A percentile compares a stretch with the other conserved stretches of the same genome.
Evolutionary conservation across 129 eudicot species (phyloP).

Genomic region (Artemisia tridentata): DNA sequence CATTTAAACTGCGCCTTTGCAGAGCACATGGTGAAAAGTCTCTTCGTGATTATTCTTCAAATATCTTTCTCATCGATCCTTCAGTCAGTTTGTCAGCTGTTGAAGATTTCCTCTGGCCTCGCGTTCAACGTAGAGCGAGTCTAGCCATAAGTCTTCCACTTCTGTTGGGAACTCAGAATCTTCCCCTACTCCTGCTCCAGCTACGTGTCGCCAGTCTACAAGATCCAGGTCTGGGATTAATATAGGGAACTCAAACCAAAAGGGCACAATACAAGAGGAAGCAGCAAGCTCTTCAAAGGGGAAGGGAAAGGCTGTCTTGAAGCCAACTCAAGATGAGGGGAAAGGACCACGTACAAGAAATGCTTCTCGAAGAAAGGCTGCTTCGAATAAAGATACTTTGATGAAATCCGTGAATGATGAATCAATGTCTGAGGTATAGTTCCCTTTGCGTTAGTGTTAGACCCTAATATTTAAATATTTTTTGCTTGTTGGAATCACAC

Average conservation of each 20-base stretch:
- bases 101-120: slow-evolving; percentile 85
- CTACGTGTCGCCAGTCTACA: slow-evolving; percentile 63
- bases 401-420: slow-evolving; percentile 57
- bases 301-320: slow-evolving; percentile 79
- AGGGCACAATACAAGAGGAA: slow-evolving; percentile 52
- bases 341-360: slow-evolving; percentile 77
- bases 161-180: slow-evolving; percentile 58
- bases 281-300: slow-evolving; percentile 62
- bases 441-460: neutral
- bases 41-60: slow-evolving; percentile 86
- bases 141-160: slow-evolving; percentile 59
- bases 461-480: too few species aligned
- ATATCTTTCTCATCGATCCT: slow-evolving; percentile 74
- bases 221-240: slow-evolving; percentile 59
- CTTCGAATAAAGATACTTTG: slow-evolving; percentile 56
- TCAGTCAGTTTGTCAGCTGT: slow-evolving; percentile 79
- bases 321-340: slow-evolving; percentile 55
- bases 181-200: slow-evolving; percentile 52
- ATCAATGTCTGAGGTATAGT: slow-evolving; percentile 73
- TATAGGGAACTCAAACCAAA: slow-evolving; percentile 47
- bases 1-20: slow-evolving; percentile 73
- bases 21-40: slow-evolving; percentile 75
- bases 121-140: slow-evolving; percentile 67
- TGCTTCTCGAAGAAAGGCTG: slow-evolving; percentile 64
- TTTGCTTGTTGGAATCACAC: too few species aligned